These are phyloP conservation scores for Trebouxia sp. DNA, from an alignment of 139 green algal species.

Conservation along the genomic window DNA sequence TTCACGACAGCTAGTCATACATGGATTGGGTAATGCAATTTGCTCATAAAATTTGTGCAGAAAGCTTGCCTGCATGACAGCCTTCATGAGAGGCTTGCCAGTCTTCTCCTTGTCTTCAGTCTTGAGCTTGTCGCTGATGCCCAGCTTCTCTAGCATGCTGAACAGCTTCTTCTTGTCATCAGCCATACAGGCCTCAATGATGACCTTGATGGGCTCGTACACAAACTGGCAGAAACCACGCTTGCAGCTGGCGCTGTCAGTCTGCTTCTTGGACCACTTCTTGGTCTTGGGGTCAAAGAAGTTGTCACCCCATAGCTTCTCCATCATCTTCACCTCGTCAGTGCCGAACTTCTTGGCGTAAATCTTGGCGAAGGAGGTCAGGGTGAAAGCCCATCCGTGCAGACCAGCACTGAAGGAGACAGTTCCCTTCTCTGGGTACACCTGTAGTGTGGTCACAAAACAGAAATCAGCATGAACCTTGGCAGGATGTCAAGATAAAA, in stretches of 20 bases:
- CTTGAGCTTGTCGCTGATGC: conserved; percentile 82
- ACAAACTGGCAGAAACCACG: conserved; percentile 98
- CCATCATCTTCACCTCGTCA: conserved; percentile 91
- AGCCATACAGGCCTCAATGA: conserved; percentile 96
- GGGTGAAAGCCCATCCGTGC: conserved; percentile 99
- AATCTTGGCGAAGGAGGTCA: conserved; percentile 95
- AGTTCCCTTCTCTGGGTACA: conserved; percentile 97
- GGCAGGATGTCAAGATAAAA: conserved; percentile 98
- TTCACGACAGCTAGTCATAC: too few relatives aligned
- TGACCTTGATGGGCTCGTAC: conserved; percentile 95
- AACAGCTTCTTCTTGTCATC: conserved; percentile 97
- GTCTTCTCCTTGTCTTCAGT: conserved; percentile 59
- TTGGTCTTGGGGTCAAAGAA: conserved; percentile 97
- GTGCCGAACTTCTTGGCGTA: conserved; percentile 98
- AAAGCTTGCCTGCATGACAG: conserved; percentile 91
- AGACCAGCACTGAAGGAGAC: conserved; percentile 98
- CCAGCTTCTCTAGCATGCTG: conserved; percentile 91
- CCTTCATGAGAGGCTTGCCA: conserved; percentile 92
- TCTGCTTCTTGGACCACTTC: conserved; percentile 98
- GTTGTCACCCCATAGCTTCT: conserved; percentile 97
- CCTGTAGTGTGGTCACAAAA: conserved; percentile 43
- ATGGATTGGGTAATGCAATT: too few relatives aligned
- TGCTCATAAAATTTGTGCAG: conserved; percentile 66
- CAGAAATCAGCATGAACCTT: conserved; percentile 98
- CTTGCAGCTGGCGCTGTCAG: conserved; percentile 85